phyloP scores from a whole-genome alignment of 768 basidiomycete species.

The Lentinula guzmanii region DNA sequence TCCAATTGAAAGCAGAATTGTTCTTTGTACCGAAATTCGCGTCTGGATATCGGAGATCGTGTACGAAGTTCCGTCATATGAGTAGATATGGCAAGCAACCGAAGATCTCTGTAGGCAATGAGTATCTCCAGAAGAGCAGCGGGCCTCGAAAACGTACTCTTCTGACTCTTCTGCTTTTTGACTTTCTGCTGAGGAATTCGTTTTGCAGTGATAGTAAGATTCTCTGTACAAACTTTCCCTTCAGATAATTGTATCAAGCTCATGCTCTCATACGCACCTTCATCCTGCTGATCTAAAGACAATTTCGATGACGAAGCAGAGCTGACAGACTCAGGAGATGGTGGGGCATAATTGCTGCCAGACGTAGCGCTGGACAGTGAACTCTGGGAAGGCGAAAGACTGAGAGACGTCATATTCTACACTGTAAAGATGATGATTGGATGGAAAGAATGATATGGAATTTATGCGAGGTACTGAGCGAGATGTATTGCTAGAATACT shows the following conservation, averaged over 20 bases:
- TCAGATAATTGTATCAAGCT: neutral
- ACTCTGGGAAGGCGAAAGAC: slow-evolving; percentile 25
- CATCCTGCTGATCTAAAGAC: slow-evolving; percentile 53
- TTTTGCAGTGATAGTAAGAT: slow-evolving; percentile 62
- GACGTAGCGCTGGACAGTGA: slow-evolving; percentile 27
- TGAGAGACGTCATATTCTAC: slow-evolving; percentile 16
- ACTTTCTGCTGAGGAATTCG: slow-evolving; percentile 37
- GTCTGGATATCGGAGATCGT: slow-evolving; percentile 87
- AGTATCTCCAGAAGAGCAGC: slow-evolving; percentile 9
- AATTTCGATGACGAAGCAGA: slow-evolving; percentile 49
- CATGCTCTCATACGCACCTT: slow-evolving; percentile 27
- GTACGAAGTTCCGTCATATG: slow-evolving; percentile 87
- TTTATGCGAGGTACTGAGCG: slow-evolving; percentile 2
- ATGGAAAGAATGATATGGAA: slow-evolving; percentile 15
- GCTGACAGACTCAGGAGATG: slow-evolving; percentile 29
- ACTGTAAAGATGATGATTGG: slow-evolving; percentile 5
- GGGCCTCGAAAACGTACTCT: slow-evolving; percentile 38
- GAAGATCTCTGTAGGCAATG: slow-evolving; percentile 53
- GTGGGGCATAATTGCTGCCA: slow-evolving; percentile 26
- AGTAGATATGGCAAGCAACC: slow-evolving; percentile 70
- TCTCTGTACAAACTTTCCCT: slow-evolving; percentile 39
- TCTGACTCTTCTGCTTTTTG: slow-evolving; percentile 56
- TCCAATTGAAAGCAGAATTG: neutral
- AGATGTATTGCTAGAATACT: slow-evolving; percentile 12
- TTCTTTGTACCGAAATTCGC: slow-evolving; percentile 64